Conservation (phyloP, 2,329 filamentous ascomycete species). For the Talaromyces sp. region DNA sequence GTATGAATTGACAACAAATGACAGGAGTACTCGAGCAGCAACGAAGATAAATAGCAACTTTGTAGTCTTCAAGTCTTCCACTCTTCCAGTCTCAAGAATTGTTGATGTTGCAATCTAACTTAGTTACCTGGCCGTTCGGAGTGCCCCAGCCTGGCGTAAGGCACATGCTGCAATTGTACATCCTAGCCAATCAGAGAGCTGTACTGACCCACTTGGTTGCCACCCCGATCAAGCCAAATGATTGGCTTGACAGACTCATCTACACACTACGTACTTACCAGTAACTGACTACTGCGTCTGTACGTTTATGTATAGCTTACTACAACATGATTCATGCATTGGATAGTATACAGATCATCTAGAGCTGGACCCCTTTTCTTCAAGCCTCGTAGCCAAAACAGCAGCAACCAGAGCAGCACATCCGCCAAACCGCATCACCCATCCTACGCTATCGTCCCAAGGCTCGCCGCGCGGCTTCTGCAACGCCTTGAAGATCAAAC, state of each 20-base stretch:
- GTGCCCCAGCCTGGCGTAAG: neutral
- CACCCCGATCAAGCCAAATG: neutral
- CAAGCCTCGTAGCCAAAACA: slow-evolving; percentile 64
- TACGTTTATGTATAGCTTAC: neutral
- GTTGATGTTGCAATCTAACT: neutral
- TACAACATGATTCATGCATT: neutral
- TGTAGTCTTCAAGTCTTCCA: neutral
- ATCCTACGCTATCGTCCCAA: slow-evolving; percentile 81
- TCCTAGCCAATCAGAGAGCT: neutral
- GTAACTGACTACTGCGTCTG: neutral
- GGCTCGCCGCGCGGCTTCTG: slow-evolving; percentile 83
- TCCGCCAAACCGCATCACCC: slow-evolving; percentile 81
- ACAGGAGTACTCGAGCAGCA: neutral
- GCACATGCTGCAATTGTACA: neutral
- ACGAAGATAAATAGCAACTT: neutral
- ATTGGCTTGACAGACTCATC: neutral
- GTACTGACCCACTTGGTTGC: neutral
- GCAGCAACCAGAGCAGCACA: slow-evolving; percentile 73
- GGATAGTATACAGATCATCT: neutral
- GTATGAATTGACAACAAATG: neutral
- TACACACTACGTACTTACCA: too few species aligned
- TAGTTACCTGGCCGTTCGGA: slow-evolving; percentile 5
- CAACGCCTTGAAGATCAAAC: slow-evolving; percentile 75
- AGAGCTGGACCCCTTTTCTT: slow-evolving; percentile 50
- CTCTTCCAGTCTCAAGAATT: neutral